Conservation (phyloP, 495 filamentous ascomycete genomes). For the Chaetomium tenue region DNA sequence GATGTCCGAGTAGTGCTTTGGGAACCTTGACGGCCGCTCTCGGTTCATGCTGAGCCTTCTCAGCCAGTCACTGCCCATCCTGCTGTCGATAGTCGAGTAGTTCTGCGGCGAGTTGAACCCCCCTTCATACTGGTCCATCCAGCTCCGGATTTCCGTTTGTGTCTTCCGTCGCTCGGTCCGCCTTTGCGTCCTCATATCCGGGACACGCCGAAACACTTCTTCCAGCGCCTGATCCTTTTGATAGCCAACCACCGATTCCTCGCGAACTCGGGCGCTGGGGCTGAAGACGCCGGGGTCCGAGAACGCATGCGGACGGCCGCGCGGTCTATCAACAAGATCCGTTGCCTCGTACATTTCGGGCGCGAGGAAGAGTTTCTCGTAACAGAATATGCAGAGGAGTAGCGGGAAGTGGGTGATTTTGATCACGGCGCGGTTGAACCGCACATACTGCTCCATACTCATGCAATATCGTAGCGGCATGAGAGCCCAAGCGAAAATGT, state of each 20-base stretch:
- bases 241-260: constrained; percentile 78
- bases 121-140: constrained; percentile 77
- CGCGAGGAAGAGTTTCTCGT: constrained; percentile 75
- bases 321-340: constrained; percentile 60
- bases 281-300: constrained; percentile 64
- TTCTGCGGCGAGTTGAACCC: constrained; percentile 58
- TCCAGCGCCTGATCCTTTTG: constrained; percentile 90
- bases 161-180: constrained; percentile 62
- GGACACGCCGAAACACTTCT: constrained; percentile 73
- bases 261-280: constrained; percentile 65
- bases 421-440: constrained; percentile 80
- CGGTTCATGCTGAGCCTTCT: constrained; percentile 45
- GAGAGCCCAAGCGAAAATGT: constrained; percentile 82
- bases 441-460: constrained; percentile 74
- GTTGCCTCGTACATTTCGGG: constrained; percentile 68
- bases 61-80: constrained; percentile 39
- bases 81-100: constrained; percentile 49
- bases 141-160: constrained; percentile 72
- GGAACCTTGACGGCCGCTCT: constrained; percentile 41
- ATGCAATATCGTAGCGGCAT: constrained; percentile 76
- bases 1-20: constrained; percentile 46
- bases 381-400: constrained; percentile 77
- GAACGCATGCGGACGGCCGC: constrained; percentile 42
- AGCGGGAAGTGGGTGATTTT: constrained; percentile 87
- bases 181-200: constrained; percentile 49